Evolutionary conservation across 2,329 filamentous ascomycete species (phyloP), one percentile per base, ranked within the genome.

Genomic region (Orbilia quercus): DNA sequence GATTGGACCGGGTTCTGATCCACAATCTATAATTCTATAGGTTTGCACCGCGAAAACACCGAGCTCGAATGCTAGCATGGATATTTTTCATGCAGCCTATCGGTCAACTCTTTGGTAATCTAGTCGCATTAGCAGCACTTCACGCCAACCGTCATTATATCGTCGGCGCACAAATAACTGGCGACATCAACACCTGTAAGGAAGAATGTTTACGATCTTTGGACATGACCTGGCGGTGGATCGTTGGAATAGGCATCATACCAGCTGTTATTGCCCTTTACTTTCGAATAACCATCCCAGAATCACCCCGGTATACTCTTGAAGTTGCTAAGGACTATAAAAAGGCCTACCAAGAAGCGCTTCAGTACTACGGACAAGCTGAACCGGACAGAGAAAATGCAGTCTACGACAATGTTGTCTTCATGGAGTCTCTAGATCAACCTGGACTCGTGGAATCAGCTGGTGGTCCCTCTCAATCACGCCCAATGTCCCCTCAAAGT

Each of bases 71-170:
- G 88, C 82, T 90, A 75, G 86, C 88, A 4, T 84, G 84, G 2
- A 87, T 90, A 31, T 90, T 90, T 78, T 83, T 89, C 76, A 89
- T 89, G 85, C 88, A 90, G 76, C 87, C 88, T 0, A 81, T 90
- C 7, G 88, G 88, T 4, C 88, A 90, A 77, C 85, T 89, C 1
- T 82, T 88, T 1, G 88, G 88, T 12, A 88, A 89, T 74, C 79
- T 89, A 3, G 85, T 89, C 9, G 86, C 86, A 2, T 80, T 89
- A 2, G 75, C 83, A 73, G 54, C 54, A 14, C 54, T 58, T 47
- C 80, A 84, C 31, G 79, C 82, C 51, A 77, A 79, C 34, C 54
- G 54, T 20, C 54, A 58, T 36, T 4, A 47, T 20, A 75, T 79
- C 25, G 77, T 76, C 48, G 54, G 54, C 3, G 78, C 76, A 34